Conservation (phyloP, 1,284 basidiomycete species). For the Rhodofomes roseus region DNA sequence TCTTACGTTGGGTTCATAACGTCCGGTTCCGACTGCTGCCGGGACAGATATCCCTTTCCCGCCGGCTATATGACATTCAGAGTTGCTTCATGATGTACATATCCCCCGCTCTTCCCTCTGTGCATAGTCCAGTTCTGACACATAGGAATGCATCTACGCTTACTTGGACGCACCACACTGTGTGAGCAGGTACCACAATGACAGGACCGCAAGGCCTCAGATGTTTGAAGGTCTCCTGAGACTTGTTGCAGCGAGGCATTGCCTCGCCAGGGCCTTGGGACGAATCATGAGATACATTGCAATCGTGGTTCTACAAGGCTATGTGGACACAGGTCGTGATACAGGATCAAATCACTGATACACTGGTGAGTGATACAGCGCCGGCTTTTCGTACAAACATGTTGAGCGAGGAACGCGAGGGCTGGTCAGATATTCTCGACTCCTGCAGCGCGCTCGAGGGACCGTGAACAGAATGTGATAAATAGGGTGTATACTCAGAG, state of each 20-base stretch:
- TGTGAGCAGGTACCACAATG: too few relatives aligned
- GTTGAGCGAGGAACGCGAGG: neutral
- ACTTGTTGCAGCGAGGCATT: neutral
- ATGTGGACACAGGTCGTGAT: neutral
- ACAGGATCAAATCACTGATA: neutral
- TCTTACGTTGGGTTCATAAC: conserved; percentile 28
- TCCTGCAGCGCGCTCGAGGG: neutral
- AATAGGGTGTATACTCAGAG: neutral
- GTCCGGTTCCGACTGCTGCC: conserved; percentile 25
- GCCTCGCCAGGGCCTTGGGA: neutral
- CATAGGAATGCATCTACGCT: neutral
- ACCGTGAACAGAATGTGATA: neutral
- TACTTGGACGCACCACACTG: neutral
- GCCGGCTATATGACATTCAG: conserved; percentile 20
- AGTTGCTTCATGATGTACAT: conserved; percentile 30
- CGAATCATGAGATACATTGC: neutral
- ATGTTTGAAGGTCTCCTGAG: neutral
- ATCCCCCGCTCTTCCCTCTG: conserved; percentile 22
- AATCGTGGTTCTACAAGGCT: conserved; percentile 1
- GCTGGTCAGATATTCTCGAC: neutral
- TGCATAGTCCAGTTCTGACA: conserved; percentile 22
- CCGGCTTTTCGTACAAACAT: neutral
- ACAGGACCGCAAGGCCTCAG: neutral
- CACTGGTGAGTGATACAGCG: neutral
- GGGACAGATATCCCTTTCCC: conserved; percentile 10